Evolutionary conservation across 768 basidiomycete species (phyloP).

Genomic region (Russula emetica): DNA sequence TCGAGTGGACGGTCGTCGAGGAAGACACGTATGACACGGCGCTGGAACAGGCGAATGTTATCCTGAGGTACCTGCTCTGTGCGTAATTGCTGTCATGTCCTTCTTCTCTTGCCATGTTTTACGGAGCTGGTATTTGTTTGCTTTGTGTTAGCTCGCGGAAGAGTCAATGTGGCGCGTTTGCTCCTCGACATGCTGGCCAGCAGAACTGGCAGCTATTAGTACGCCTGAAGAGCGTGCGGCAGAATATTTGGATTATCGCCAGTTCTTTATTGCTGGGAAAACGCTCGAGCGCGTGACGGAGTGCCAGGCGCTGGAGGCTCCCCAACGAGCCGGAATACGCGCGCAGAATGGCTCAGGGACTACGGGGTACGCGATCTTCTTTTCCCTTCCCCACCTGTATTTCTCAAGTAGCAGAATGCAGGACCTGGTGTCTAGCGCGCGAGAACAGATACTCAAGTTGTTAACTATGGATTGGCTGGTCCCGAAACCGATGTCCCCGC

Average conservation of each 20-base stretch:
- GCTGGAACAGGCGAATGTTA: constrained; percentile 80
- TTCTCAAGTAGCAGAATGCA: constrained; percentile 29
- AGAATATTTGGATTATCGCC: constrained; percentile 73
- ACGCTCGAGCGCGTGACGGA: constrained; percentile 57
- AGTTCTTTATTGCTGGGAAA: constrained; percentile 76
- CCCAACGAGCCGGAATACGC: constrained; percentile 54
- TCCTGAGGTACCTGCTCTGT: constrained; percentile 89
- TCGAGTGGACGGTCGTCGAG: constrained; percentile 89
- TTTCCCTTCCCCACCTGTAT: background rate
- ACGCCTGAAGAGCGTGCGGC: constrained; percentile 67
- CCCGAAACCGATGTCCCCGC: constrained; percentile 42
- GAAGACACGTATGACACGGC: constrained; percentile 72
- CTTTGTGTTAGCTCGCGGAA: constrained; percentile 59
- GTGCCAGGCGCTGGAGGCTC: constrained; percentile 53
- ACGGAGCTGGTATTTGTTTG: background rate
- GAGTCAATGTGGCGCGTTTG: constrained; percentile 62
- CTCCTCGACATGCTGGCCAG: constrained; percentile 56
- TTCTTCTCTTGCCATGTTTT: background rate
- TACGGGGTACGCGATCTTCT: constrained; percentile 46
- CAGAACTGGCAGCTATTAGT: constrained; percentile 55
- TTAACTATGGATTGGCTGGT: constrained; percentile 77
- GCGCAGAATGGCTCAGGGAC: constrained; percentile 56
- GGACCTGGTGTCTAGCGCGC: constrained; percentile 59
- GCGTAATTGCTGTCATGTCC: constrained; percentile 29
- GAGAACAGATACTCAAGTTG: constrained; percentile 62